A percentile compares a stretch with the other conserved stretches of the same genome.
Evolutionary conservation across 306 rosid genomes (phyloP).

Genomic region (Glycyrrhiza uralensis): DNA sequence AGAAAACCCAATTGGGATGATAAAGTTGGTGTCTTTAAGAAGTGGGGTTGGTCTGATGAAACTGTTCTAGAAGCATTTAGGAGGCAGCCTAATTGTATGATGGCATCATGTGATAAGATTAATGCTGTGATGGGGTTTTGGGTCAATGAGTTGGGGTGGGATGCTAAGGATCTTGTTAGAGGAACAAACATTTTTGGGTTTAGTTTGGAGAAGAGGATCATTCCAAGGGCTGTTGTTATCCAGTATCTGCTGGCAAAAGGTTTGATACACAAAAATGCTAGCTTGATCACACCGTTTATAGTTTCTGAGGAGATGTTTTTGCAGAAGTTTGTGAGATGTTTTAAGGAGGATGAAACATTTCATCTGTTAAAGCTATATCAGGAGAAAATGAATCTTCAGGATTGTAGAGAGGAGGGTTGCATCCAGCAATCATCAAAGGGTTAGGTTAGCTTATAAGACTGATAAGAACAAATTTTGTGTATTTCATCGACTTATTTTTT

Average conservation of each 20-base stretch:
- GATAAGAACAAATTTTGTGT: background rate
- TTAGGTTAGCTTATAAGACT: background rate
- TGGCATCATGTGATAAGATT: slow-evolving; percentile 36
- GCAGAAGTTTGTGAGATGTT: slow-evolving; percentile 3
- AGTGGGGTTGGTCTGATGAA: slow-evolving; percentile 62
- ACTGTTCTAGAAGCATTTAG: slow-evolving; percentile 31
- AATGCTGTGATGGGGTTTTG: slow-evolving; percentile 34
- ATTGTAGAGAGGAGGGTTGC: background rate
- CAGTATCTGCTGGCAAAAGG: slow-evolving; percentile 9
- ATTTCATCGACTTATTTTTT: background rate
- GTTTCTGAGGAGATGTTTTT: slow-evolving; percentile 17
- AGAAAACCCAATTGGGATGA: slow-evolving; percentile 38
- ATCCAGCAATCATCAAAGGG: background rate
- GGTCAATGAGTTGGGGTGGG: slow-evolving; percentile 37
- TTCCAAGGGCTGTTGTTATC: too few relatives aligned
- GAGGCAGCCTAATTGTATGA: slow-evolving; percentile 34
- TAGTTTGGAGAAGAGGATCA: slow-evolving; percentile 46
- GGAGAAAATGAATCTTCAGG: background rate
- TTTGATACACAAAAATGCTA: background rate
- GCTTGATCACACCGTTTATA: background rate
- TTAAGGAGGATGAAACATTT: background rate
- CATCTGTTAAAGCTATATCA: background rate
- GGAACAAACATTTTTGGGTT: background rate
- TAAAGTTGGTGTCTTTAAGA: slow-evolving; percentile 35
- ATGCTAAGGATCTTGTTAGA: slow-evolving; percentile 6